Base-by-base conservation (phyloP, 768 basidiomycete species). In the Termitomyces sp. region DNA sequence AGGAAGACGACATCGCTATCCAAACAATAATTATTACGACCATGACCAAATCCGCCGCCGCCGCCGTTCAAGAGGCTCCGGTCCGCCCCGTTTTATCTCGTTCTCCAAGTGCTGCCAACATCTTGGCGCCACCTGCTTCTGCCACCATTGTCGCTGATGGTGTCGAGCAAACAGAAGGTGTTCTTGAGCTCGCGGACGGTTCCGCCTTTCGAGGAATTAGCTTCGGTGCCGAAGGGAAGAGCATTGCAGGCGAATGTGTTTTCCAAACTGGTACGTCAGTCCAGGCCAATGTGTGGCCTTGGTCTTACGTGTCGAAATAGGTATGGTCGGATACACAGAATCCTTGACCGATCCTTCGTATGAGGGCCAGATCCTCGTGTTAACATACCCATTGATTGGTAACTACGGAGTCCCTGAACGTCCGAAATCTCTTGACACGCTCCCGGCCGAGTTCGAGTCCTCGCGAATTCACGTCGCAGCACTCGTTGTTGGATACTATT, bases 241-340 rank as follows among this genome's bases (percentile, higher is more conserved):
- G 92, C 68, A 81, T 96, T 32, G 82, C 96, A 17, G 97, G 97
- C 65, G 97, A 99, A 83, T 98, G 97, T 72, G 97, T 99, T 68
- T 99, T 99, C 77, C 96, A 98, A 78, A 99, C 97, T 40, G 97
- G 97, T 95, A 67, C 70, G 88, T 66, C 42, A 41, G 41, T 48
- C 25, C 43, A 49, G 32, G 37, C 34, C 35, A 41, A n/a, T 47
- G 40, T 34, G 10, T 16, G 46, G 53, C 50, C 42, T 58, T 57
- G 56, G 25, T 53, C 51, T 59, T 53, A 59, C 54, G 48, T 44
- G 34, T 42, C 34, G 37, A 53, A 53, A 54, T 67, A 99, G 97
- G 97, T 55, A 98, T 99, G 96, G 95, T 98, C 56, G 97, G 97
- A 31, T 99, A 99, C 73, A 94, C 93, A 37, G 97, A 98, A 68